These are phyloP conservation scores for Jackrogersella multiformis DNA, from an alignment of 495 filamentous ascomycete species.

Conservation along the genomic window DNA sequence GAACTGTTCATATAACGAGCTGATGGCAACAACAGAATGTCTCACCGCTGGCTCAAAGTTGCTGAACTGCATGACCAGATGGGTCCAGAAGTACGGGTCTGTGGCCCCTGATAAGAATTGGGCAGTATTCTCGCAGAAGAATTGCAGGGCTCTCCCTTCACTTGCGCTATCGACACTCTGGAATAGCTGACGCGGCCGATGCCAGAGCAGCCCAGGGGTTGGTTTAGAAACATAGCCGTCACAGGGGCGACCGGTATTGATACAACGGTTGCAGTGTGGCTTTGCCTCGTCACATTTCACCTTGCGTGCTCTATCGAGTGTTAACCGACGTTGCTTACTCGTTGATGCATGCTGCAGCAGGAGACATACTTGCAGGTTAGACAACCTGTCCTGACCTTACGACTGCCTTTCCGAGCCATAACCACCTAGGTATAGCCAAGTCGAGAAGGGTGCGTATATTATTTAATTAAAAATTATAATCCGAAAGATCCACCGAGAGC, in stretches of 20 bases:
- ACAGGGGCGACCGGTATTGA: conserved; percentile 44
- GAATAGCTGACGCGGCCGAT: conserved; percentile 38
- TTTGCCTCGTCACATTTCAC: conserved; percentile 54
- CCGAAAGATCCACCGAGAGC: conserved; percentile 7
- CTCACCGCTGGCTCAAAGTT: conserved; percentile 63
- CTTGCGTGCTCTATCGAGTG: conserved; percentile 41
- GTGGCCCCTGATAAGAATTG: conserved; percentile 52
- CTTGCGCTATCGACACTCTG: conserved; percentile 34
- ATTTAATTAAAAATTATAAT: not conserved
- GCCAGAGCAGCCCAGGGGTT: conserved; percentile 42
- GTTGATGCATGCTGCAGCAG: not conserved
- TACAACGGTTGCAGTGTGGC: conserved; percentile 47
- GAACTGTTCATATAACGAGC: conserved; percentile 46
- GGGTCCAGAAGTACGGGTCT: conserved; percentile 64
- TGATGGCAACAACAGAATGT: conserved; percentile 62
- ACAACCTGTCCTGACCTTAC: conserved; percentile 52
- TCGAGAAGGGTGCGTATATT: not conserved
- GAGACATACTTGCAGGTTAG: conserved; percentile 52
- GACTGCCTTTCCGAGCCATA: conserved; percentile 51
- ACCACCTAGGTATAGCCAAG: not conserved
- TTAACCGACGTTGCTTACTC: conserved; percentile 2
- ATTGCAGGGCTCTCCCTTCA: conserved; percentile 51
- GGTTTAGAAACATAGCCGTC: conserved; percentile 44
- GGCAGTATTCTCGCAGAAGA: conserved; percentile 54
- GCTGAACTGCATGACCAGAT: conserved; percentile 59